Conservation (phyloP, 176 grass and related monocot species). For the Saccharum spontaneum region DNA sequence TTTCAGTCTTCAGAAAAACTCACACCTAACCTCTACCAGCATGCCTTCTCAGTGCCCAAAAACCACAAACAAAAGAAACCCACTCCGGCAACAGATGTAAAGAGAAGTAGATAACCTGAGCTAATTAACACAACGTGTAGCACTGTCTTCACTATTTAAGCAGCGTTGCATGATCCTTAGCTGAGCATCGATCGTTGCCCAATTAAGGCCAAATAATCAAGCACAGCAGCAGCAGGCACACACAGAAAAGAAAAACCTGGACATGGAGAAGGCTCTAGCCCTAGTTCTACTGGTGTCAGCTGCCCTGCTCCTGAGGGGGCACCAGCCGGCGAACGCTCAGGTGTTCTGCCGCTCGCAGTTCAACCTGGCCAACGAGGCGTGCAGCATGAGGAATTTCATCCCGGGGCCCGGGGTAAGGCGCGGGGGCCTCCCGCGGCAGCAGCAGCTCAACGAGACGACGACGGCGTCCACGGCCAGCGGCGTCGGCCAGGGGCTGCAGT, state of each 20-base stretch:
- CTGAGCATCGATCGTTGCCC: background rate
- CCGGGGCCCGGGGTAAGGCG: conserved; percentile 13
- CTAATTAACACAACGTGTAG: background rate
- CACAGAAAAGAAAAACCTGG: background rate
- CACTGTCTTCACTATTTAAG: conserved; percentile 38
- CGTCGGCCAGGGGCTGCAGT: background rate
- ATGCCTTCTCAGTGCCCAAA: background rate
- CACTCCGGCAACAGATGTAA: background rate
- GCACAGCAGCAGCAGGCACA: background rate
- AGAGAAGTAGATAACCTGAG: conserved; percentile 35
- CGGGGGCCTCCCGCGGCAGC: background rate
- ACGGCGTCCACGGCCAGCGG: background rate
- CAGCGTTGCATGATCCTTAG: background rate
- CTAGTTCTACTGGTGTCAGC: background rate
- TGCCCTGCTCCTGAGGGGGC: background rate
- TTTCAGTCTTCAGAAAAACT: background rate
- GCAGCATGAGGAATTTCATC: conserved; percentile 27
- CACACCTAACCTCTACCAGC: conserved; percentile 40
- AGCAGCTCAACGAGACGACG: conserved; percentile 48
- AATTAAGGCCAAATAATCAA: background rate
- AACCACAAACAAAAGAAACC: background rate
- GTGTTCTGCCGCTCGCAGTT: conserved; percentile 66
- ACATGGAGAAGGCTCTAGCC: conserved; percentile 16
- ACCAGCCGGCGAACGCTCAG: conserved; percentile 27
- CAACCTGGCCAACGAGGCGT: conserved; percentile 61